phyloP scores from a whole-genome alignment of 2,329 filamentous ascomycete genomes.

The Alternaria sp. region DNA sequence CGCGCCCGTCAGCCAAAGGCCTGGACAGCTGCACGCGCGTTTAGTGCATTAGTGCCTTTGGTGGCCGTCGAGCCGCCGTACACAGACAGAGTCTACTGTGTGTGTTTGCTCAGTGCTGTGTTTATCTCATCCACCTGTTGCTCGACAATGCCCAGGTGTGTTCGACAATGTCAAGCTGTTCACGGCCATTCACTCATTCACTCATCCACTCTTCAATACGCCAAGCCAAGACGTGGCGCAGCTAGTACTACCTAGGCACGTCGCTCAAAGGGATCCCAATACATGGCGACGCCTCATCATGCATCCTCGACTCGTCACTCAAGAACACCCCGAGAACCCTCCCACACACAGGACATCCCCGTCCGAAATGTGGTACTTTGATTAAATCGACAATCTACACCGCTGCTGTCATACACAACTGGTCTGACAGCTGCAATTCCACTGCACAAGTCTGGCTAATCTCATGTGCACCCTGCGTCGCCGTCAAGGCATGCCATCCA shows the following conservation, averaged over 20 bases:
- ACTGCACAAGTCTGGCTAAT: background rate
- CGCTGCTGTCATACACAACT: background rate
- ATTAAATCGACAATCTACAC: background rate
- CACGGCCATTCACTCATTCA: background rate
- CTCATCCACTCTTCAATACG: background rate
- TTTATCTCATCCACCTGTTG: background rate
- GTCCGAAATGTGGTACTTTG: background rate
- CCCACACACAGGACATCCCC: background rate
- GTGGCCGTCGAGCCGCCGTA: background rate
- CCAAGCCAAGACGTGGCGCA: background rate
- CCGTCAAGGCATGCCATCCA: background rate
- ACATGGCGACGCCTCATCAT: background rate
- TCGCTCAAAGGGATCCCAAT: background rate
- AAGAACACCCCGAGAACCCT: background rate
- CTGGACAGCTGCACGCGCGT: slow-evolving; percentile 23
- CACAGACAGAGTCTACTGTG: background rate
- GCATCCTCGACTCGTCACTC: background rate
- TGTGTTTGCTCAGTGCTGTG: too few species aligned
- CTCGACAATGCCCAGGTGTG: background rate
- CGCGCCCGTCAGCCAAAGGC: slow-evolving; percentile 29
- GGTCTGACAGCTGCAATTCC: background rate
- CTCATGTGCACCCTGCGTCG: background rate
- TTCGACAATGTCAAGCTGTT: background rate
- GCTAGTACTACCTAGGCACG: background rate
- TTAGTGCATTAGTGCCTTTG: slow-evolving; percentile 4